These are phyloP conservation scores for Spathaspora sp. DNA, from an alignment of 805 yeast genomes.

Conservation along the genomic window DNA sequence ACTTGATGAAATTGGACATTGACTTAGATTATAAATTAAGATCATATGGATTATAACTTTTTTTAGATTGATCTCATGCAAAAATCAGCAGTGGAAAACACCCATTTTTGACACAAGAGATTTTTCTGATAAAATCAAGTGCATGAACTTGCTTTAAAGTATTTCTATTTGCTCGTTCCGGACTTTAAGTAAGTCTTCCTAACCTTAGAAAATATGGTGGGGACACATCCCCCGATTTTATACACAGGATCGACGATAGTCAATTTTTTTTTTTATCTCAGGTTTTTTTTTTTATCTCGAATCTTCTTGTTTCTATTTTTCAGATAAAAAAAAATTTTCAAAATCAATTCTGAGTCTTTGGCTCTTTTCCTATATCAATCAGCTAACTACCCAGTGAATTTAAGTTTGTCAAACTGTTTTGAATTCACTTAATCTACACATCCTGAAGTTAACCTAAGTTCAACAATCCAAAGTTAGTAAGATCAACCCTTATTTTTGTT, in stretches of 20 bases:
- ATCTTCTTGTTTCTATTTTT: not conserved
- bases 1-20: not conserved
- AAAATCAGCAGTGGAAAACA: too few relatives aligned
- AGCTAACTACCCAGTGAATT: not conserved
- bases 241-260: not conserved
- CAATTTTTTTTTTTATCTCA: not conserved
- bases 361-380: not conserved
- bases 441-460: not conserved
- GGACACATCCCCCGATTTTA: not conserved
- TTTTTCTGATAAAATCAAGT: too few relatives aligned
- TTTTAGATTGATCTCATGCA: not conserved
- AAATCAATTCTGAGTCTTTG: not conserved
- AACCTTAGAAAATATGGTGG: not conserved
- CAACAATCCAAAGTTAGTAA: not conserved
- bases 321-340: not conserved
- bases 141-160: too few relatives aligned
- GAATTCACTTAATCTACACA: not conserved
- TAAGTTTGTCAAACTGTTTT: not conserved
- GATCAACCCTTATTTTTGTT: too few relatives aligned
- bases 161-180: too few relatives aligned
- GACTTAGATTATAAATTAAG: not conserved
- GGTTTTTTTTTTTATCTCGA: not conserved
- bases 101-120: too few relatives aligned
- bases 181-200: not conserved
- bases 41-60: not conserved